Evolutionary conservation across 352 stramenopile species (phyloP), one percentile per base, ranked within the genome.

Genomic region (Elongisporangium prolatum): DNA sequence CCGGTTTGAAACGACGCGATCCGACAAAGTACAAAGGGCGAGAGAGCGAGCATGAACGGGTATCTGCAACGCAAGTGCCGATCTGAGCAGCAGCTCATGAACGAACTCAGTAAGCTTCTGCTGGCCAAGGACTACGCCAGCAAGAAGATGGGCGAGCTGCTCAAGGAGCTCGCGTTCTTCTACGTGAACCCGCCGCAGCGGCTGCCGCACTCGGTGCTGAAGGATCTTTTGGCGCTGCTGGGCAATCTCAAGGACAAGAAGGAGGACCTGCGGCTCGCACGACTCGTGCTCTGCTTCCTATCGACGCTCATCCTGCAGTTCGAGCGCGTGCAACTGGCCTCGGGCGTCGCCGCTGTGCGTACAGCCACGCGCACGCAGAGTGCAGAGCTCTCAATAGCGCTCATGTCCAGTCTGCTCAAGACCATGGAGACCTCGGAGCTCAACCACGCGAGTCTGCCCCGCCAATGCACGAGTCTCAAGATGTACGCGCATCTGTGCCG

Each of bases 31-130:
- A 2, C 4, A 9, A 40, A 9, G 16, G 4, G 25, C 18, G 14
- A 11, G 20, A 14, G 17, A n/a, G 40, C 54, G 14, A 40, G 18
- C 37, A 91, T 93, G 79, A 90, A 90, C 63, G 74, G 63, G 21
- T 90, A 90, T 64, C 54, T 90, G 56, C 72, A 73, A 56, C 74
- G 69, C 61, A 89, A 88, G 57, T 86, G 76, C 60, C 81, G 79
- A 60, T 93, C 81, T 16, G 79, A 91, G 76, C 79, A 90, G 71
- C 81, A 93, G 67, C 74, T 93, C 54, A 80, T 91, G 69, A 91
- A 93, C 57, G 84, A 93, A 57, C 69, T 93, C 38, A 73, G 72
- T 24, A 88, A 85, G 63, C 64, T 88, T 16, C 60, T 91, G 20
- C 59, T 54, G 8, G 61, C 69, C 14, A 86, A 85, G 54, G 81